Percentiles rank a stretch among this genome's conserved stretches.
phyloP scores from a whole-genome alignment of 2,329 filamentous ascomycete species.

The Penicillium occitanis region DNA sequence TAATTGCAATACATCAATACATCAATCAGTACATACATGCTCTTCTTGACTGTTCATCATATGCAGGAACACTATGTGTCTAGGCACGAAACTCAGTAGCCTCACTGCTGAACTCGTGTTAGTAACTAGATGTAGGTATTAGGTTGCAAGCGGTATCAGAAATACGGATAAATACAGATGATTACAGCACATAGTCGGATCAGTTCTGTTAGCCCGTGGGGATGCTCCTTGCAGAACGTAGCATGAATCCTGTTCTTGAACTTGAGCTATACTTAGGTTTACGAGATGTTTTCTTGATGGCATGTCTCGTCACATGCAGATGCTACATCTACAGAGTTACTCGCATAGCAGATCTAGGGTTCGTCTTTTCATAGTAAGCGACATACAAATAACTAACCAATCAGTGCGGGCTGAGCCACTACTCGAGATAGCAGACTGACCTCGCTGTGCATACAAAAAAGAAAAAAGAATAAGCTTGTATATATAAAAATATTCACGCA shows the following conservation, averaged over 20 bases:
- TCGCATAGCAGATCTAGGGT: neutral
- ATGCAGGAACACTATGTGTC: slow-evolving; percentile 3
- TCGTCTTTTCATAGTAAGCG: neutral
- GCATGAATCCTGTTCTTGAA: neutral
- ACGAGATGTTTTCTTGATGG: neutral
- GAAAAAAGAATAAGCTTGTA: neutral
- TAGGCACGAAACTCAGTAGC: neutral
- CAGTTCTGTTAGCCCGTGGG: neutral
- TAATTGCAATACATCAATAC: neutral
- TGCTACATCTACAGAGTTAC: neutral
- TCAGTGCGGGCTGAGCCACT: neutral
- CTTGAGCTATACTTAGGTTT: neutral
- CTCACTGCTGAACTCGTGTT: neutral
- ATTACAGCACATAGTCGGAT: neutral
- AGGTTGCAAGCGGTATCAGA: too few relatives aligned
- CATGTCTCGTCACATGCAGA: neutral
- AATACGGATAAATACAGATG: neutral
- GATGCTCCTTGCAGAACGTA: neutral
- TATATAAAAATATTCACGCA: neutral
- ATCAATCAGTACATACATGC: neutral
- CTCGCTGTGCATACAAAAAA: neutral
- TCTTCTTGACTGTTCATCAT: neutral
- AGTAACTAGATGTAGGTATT: neutral
- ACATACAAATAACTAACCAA: neutral
- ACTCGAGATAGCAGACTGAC: neutral